Base-by-base conservation (phyloP, 306 rosid genomes). In the Castanopsis chinensis region DNA sequence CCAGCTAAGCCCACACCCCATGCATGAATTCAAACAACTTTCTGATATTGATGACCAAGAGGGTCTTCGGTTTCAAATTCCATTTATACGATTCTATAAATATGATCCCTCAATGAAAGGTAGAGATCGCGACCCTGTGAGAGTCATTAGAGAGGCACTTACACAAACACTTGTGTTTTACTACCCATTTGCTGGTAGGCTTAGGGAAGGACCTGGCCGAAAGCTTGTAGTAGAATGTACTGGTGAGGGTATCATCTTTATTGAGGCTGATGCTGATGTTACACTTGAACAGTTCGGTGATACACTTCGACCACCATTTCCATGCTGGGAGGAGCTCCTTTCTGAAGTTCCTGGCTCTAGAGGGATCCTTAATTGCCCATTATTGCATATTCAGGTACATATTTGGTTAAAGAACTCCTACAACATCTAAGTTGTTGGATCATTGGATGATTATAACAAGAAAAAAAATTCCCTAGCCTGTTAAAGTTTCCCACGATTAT, bases 11-110 rank as follows among this genome's bases (percentile, higher is more conserved):
- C 78, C 5, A 82, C 84, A 4, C 84, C 84, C 1, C 69, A 63
- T 8, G 89, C 69, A 63, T 8, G 89, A 82, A 77, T 69, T 79
- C 19, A 77, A 79, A 43, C 79, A 53, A 35, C 86, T 82, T 12
- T 86, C 86, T 12, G 89, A 86, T 33, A 76, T 86, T 54, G 89
- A 86, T 27, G 86, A 86, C 28, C 87, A 86, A 77, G 83, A 83
- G 23, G 57, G 85, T 57, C 80, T 83, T 20, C 83, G 87, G 23
- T 83, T 86, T 72, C 89, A 83, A 13, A 59, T 82, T 19, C 87
- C 89, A 1, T 72, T 73, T 45, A 80, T 86, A 58, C 85, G 76
- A 6, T 77, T 86, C 54, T 86, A 86, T 28, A 54, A 57, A 7
- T 35, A 73, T 9, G 78, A 83, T 21, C 78, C 83, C 17, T 65